Conservation (phyloP, 345 rosid species). For the Citrus australasica region DNA sequence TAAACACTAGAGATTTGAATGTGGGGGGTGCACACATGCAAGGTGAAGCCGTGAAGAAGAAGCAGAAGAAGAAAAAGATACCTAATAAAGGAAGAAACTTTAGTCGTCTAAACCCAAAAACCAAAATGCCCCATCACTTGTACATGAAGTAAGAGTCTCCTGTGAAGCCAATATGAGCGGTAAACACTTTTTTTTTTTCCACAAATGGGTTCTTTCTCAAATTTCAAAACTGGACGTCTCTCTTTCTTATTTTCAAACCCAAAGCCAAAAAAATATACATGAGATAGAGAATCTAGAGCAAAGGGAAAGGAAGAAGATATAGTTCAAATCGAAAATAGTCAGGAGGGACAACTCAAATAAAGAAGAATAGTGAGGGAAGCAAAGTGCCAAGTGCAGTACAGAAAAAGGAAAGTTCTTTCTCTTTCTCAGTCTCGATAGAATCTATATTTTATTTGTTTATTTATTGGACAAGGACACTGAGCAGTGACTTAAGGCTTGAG, state of each 20-base stretch:
- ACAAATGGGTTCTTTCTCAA: conserved; percentile 14
- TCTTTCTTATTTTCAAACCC: conserved; percentile 5
- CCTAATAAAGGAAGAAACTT: conserved; percentile 17
- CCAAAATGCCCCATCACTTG: conserved; percentile 23
- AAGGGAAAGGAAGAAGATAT: conserved; percentile 12
- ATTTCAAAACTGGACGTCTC: conserved; percentile 23
- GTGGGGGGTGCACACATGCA: not conserved
- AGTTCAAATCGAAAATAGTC: not conserved
- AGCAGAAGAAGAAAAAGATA: not conserved
- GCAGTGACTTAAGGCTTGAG: too few relatives aligned
- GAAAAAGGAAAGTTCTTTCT: conserved; percentile 42
- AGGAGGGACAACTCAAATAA: too few relatives aligned
- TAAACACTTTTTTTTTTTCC: not conserved
- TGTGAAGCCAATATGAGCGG: conserved; percentile 21
- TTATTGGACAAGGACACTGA: conserved; percentile 18
- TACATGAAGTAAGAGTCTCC: conserved; percentile 30
- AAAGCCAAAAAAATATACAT: not conserved
- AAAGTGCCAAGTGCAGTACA: not conserved
- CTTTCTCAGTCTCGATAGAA: conserved; percentile 25
- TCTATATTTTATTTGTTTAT: conserved; percentile 10
- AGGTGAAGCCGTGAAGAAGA: not conserved
- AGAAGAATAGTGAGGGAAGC: not conserved
- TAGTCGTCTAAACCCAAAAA: not conserved
- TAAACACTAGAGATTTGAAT: not conserved
- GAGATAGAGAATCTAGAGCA: conserved; percentile 29